Evolutionary conservation across 306 rosid genomes (phyloP), one percentile per base, ranked within the genome.

Genomic region (Fragaria vesca): DNA sequence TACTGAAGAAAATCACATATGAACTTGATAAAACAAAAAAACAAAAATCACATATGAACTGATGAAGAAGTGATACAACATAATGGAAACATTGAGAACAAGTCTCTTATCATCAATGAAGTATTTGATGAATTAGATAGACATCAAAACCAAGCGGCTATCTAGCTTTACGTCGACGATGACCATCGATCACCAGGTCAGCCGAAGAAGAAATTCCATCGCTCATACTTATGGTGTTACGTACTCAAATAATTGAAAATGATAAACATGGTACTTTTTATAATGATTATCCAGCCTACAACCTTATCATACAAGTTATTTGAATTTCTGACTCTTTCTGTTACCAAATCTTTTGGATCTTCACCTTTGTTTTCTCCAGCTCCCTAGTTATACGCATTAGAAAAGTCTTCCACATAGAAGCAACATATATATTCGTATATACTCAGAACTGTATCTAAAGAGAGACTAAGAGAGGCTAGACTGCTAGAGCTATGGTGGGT

Each of bases 401-500:
- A 18, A 54, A 20, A 54, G 10, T 20, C 21, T 54, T 8, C 26
- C 60, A 20, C 60, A 54, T 54, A 54, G 60, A 54, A 54, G 20
- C 26, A 54, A 54, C 24, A 20, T 36, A 36, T 36, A 20, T 36
- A 36, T 36, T 18, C 21, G 1, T 17, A 20, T 55, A 55, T 55
- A 20, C 0, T 54, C 60, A 54, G 4, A 20, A 54, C 26, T 55
- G 12, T 54, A n/a, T 20, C 26, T 40, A 36, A 36, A 36, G 21
- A 17, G n/a, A 51, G 57, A 17, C 2, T 17, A 0, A 1, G 21
- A 51, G 57, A 17, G 57, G 40, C 40, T 36, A 51, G 21, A 17
- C 8, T 0, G 60, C 26, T 20, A 54, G 26, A 26, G 62, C 73
- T 48, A 93, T 91, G 98, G 96, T 85, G 50, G 94, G 97, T 51